Evolutionary conservation across 2,329 filamentous ascomycete genomes (phyloP), one percentile per base, ranked within the genome.

Genomic region (Juglanconis oblonga): DNA sequence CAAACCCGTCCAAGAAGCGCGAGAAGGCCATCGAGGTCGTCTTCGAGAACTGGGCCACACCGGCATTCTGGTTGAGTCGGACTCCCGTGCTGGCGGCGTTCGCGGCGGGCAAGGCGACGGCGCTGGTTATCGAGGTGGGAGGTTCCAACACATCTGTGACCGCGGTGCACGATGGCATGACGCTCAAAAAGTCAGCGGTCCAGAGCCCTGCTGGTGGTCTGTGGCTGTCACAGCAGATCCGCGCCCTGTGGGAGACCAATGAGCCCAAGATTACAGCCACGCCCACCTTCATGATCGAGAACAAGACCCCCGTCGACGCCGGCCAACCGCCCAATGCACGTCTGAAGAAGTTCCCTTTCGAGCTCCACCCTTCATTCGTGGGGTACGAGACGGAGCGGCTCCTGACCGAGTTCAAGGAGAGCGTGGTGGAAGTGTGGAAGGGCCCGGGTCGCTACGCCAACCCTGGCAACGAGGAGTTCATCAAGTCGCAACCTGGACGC

Each of bases 331-430:
- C 92, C 2, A 89, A 96, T 73, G 91, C 88, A 45, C 87, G 83
- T 52, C 87, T 91, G 74, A 88, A 86, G 67, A 84, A 84, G 44
- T 96, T 92, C 72, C 73, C 81, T 70, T 80, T 81, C 72, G 69
- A 83, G 68, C 78, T 88, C 63, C 74, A 77, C 67, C 82, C 85
- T 33, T 92, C 90, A 1, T 98, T 93, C 83, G 87, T 89, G 62
- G 79, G 81, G 17, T 88, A 94, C 65, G 88, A 98, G 75, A 93
- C 99, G 78, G 95, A 98, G 74, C 90, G 94, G 56, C 88, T 97
- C 47, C 79, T 99, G 59, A 92, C 91, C 42, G 92, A 97, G 73
- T 99, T 96, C 84, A 99, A 99, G 78, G 96, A 99, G 77, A 96
- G 90, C 17, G 92, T 97, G 14, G 92, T 98, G 33, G 92, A 97